These are phyloP conservation scores for Trichopus zeylanicus DNA, from an alignment of 116 monocot species.

Conservation along the genomic window DNA sequence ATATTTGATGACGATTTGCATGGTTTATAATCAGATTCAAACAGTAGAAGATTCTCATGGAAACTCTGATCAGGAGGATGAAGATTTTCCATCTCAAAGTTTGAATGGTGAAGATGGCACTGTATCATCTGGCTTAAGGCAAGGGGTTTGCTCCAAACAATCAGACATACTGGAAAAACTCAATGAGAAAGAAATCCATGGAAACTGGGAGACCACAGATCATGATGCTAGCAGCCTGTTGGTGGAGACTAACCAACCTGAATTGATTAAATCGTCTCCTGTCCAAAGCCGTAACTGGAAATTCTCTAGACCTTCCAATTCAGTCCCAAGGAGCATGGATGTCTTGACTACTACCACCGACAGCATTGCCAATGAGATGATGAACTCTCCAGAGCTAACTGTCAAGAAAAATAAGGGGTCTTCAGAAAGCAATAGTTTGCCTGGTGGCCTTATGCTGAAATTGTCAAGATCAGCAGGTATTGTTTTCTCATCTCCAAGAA, in stretches of 20 bases:
- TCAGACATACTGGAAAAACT: constrained; percentile 24
- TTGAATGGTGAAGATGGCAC: constrained; percentile 4
- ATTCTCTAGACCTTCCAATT: constrained; percentile 2
- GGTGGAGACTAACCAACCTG: no score
- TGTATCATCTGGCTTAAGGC: constrained; percentile 15
- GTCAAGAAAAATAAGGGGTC: no score
- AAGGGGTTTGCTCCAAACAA: constrained; percentile 35
- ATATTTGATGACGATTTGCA: neutral
- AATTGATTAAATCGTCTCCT: constrained; percentile 5
- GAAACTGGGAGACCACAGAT: constrained; percentile 1
- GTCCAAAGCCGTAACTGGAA: neutral
- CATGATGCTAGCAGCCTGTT: neutral
- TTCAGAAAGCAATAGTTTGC: no score
- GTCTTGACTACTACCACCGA: neutral
- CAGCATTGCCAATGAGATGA: neutral
- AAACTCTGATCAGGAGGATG: constrained; percentile 11
- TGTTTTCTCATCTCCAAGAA: constrained; percentile 13
- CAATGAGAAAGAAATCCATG: constrained; percentile 13
- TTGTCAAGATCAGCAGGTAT: constrained; percentile 15
- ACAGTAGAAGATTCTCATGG: constrained; percentile 4
- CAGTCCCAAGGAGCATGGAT: constrained; percentile 13
- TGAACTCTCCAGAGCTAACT: no score
- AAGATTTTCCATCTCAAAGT: constrained; percentile 1
- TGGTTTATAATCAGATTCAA: constrained; percentile 10
- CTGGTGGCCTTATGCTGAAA: constrained; percentile 18